Evolutionary conservation across 352 stramenopile genomes (phyloP), one percentile per base, ranked within the genome.

Genomic region (Pythium myriotylum): DNA sequence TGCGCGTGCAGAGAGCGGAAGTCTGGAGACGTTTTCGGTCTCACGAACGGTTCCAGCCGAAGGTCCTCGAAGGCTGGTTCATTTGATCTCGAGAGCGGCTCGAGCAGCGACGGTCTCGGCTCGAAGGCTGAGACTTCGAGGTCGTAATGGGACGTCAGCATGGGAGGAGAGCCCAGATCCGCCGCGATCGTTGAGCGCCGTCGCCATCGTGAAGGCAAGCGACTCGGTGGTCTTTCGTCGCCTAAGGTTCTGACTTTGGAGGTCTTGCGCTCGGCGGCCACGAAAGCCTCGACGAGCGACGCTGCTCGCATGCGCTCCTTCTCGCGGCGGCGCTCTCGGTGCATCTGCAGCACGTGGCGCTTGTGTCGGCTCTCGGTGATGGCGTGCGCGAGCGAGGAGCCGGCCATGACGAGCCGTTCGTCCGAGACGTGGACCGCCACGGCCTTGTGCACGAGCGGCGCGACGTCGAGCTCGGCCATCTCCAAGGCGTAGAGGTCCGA

Each of bases 401-500:
- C 66, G 37, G 79, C 49, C 41, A 81, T 53, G 13, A 84, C 52
- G 16, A 91, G 56, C 1, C 64, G 71, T 17, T 88, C 77, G 41
- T 88, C 57, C 3, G 50, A 63, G 24, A 62, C 63, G 61, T 91
- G 77, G 37, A 85, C 70, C 2, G 54, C 49, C 20, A 73, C 62
- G 37, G 68, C 65, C 60, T 91, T 89, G 40, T 81, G 74, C 23
- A 91, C 47, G 16, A 82, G 65, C 10, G 74, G 57, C 33, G 72
- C 71, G 13, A 80, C 6, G 24, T 76, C 66, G 16, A 72, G 42
- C 68, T 87, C 74, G 16, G 60, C 72, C 79, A 91, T 85, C 66
- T 76, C 76, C 41, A 77, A 88, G 7, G 81, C 81, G 47, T 85
- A 79, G 14, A 87, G 46, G 13, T 68, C 52, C 0, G 79, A 89